Conservation (phyloP, 805 yeast species). For the Myxozyma kluyveri region DNA sequence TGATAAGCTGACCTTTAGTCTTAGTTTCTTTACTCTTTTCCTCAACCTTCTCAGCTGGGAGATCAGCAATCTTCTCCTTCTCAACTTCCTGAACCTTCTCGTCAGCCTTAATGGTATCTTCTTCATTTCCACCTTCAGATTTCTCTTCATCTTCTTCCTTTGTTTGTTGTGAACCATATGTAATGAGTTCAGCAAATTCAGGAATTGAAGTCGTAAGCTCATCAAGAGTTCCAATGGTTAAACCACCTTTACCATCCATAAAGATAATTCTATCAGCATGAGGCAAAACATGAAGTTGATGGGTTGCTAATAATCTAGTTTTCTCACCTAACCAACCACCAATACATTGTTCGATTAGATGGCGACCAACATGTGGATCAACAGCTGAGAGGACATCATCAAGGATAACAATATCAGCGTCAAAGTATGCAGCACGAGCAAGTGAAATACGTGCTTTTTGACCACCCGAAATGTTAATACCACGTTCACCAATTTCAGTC, state of each 20-base stretch:
- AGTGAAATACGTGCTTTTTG: slow-evolving; percentile 83
- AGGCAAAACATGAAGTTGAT: slow-evolving; percentile 69
- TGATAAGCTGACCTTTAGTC: slow-evolving; percentile 34
- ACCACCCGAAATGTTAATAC: slow-evolving; percentile 86
- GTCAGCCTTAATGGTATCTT: too few relatives aligned
- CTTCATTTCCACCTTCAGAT: too few relatives aligned
- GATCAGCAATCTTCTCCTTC: slow-evolving; percentile 16
- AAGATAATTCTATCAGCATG: slow-evolving; percentile 69
- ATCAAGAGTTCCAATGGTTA: slow-evolving; percentile 55
- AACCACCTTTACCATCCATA: slow-evolving; percentile 56
- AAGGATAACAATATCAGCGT: slow-evolving; percentile 60
- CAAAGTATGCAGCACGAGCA: slow-evolving; percentile 76
- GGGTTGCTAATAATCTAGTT: slow-evolving; percentile 80
- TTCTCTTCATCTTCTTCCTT: slow-evolving; percentile 25
- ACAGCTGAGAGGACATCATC: slow-evolving; percentile 88
- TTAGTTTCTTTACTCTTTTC: slow-evolving; percentile 26
- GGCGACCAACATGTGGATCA: slow-evolving; percentile 80
- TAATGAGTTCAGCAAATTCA: slow-evolving; percentile 48
- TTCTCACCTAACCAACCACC: slow-evolving; percentile 53
- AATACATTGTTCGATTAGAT: slow-evolving; percentile 68
- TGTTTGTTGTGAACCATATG: slow-evolving; percentile 17
- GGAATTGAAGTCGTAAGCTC: slow-evolving; percentile 45
- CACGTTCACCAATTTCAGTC: slow-evolving; percentile 87
- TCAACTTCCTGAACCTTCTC: slow-evolving; percentile 34
- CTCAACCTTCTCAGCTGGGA: slow-evolving; percentile 27